Base-by-base conservation (phyloP, 176 grass and related monocot species). In the Alloteropsis semialata region DNA sequence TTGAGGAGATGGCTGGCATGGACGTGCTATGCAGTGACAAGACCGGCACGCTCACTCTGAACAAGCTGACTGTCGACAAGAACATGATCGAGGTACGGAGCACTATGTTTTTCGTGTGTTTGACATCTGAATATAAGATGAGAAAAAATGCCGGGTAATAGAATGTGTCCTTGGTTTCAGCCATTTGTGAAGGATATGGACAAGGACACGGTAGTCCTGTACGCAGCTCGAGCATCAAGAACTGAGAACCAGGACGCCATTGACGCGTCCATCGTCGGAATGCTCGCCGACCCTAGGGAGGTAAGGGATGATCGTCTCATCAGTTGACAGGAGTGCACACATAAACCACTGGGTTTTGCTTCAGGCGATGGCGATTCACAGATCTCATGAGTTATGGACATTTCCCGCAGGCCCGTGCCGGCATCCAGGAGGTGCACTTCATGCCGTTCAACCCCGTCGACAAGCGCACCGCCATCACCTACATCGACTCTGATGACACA, bases 1-100 rank as follows among this genome's bases (percentile, higher is more conserved):
- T 97, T 30, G 95, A 97, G 86, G 95, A 97, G 84, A 92, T 97
- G 92, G 95, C 95, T 49, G 92, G 95, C 55, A 97, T 97, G 95
- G 95, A 97, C 84, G 92, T 97, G 72, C 90, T 97, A 16, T 97
- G 95, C 86, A 97, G 95, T 29, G 95, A 97, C 80, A 97, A 97
- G 92, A 97, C 95, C 16, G 95, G 95, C 6, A 97, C 95, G 1
- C 95, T 97, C 21, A 97, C 95, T 2, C 92, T 97, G 13, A 97
- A 97, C 88, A 97, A 97, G 88, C 95, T 97, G 37, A 92, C 87
- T 1, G 94, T 97, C 18, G 89, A 94, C 76, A 84, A 77, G 74
- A 87, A 67, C 49, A 39, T 91, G 66, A 94, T 97, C 61, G 82
- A 97, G 87, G 93, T 94, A n/a, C n/a, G n/a, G n/a, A n/a, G 21